Conservation (phyloP, 306 rosid species). For the Castanospermum australe region DNA sequence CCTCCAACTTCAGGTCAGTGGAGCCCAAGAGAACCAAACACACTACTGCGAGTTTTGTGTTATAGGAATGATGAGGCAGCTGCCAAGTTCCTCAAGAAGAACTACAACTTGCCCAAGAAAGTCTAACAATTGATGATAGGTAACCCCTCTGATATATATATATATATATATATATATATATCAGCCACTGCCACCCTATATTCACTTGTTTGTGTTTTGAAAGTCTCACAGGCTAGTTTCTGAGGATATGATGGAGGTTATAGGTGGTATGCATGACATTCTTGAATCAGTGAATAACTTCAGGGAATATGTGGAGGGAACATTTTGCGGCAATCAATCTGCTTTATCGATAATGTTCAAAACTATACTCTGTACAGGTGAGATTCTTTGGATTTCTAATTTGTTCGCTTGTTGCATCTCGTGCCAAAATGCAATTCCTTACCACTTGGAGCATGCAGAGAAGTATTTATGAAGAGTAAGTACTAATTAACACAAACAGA, state of each 20-base stretch:
- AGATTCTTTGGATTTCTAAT: constrained; percentile 18
- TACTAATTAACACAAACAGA: too few relatives aligned
- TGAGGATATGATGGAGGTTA: constrained; percentile 10
- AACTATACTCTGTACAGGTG: constrained; percentile 39
- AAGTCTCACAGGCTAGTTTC: not conserved
- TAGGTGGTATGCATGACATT: not conserved
- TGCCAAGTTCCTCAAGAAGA: constrained; percentile 92
- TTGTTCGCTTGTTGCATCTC: constrained; percentile 5
- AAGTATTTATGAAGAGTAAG: constrained; percentile 9
- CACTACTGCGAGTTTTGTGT: constrained; percentile 80
- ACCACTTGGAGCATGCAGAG: not conserved
- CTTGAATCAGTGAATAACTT: constrained; percentile 4
- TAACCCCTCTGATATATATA: constrained; percentile 26
- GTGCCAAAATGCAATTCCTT: constrained; percentile 5
- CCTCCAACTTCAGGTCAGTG: constrained; percentile 83
- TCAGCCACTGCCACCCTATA: not conserved
- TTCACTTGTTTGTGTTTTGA: constrained; percentile 5
- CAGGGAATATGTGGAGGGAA: constrained; percentile 13
- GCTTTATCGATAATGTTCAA: constrained; percentile 3
- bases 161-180: too few relatives aligned
- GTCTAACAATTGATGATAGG: constrained; percentile 41
- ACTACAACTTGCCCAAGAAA: constrained; percentile 81
- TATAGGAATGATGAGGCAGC: constrained; percentile 80
- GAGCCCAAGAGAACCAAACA: constrained; percentile 85
- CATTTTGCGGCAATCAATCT: not conserved